Evolutionary conservation across 257 asterid species (phyloP).

Genomic region (Asclepias syriaca): DNA sequence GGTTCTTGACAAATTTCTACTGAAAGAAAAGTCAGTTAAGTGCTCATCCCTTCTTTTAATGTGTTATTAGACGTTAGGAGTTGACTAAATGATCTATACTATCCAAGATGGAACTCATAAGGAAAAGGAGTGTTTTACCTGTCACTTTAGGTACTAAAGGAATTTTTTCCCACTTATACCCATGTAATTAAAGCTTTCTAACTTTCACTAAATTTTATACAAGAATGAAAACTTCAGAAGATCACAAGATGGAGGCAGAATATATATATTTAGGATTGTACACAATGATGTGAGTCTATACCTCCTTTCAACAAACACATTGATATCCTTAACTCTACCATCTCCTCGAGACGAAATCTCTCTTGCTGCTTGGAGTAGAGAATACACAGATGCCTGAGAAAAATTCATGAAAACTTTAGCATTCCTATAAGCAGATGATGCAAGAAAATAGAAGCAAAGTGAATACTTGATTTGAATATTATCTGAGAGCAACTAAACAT

Average conservation of each 20-base stretch:
- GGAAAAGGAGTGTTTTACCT: neutral
- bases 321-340: constrained; percentile 81
- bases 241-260: no score
- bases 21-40: neutral
- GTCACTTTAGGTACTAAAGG: no score
- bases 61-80: neutral
- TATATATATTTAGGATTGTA: neutral
- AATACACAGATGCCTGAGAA: constrained; percentile 80
- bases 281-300: constrained; percentile 13
- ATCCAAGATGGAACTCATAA: neutral
- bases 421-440: constrained; percentile 11
- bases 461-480: constrained; percentile 3
- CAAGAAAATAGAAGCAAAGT: constrained; percentile 12
- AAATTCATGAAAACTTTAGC: constrained; percentile 26
- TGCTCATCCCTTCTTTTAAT: neutral
- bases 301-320: constrained; percentile 84
- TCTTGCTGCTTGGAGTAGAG: constrained; percentile 79
- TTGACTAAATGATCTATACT: neutral
- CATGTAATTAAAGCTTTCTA: no score
- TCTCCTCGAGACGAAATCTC: constrained; percentile 94
- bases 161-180: no score
- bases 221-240: no score
- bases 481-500: neutral
- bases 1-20: neutral
- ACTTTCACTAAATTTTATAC: no score